These are phyloP conservation scores for Cytospora chrysosperma DNA, from an alignment of 2,329 filamentous ascomycete species.

Conservation along the genomic window DNA sequence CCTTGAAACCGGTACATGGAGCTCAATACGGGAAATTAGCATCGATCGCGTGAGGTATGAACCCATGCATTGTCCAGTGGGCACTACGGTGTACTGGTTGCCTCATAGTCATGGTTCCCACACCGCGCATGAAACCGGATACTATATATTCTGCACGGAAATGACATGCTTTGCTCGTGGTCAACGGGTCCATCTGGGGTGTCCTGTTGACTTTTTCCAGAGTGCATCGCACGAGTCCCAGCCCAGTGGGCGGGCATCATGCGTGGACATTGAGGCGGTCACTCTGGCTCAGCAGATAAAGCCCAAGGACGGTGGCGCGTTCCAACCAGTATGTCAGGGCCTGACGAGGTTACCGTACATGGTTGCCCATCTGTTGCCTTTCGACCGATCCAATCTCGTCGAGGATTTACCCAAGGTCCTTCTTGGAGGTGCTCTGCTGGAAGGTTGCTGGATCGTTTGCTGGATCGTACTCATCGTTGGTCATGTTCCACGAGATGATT, in stretches of 20 bases:
- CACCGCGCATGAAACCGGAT: background rate
- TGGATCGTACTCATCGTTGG: background rate
- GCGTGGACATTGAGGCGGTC: background rate
- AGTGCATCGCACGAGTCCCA: background rate
- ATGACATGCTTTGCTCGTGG: background rate
- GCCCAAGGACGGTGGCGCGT: background rate
- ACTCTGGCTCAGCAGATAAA: background rate
- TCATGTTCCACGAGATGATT: background rate
- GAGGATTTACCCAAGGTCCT: background rate
- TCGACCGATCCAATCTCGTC: background rate
- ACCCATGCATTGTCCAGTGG: too few relatives aligned
- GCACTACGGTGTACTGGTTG: too few relatives aligned
- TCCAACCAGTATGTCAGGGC: background rate
- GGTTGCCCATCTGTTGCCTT: background rate
- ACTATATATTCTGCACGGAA: background rate
- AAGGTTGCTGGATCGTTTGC: too few relatives aligned
- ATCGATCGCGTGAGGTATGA: too few relatives aligned
- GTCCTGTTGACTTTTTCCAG: background rate
- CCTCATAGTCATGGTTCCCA: background rate
- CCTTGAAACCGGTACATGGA: too few relatives aligned
- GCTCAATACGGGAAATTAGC: too few relatives aligned
- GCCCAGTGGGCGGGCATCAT: background rate
- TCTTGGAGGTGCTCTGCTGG: background rate
- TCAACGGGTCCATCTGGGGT: background rate
- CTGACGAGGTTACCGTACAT: background rate